These are phyloP conservation scores for Pugionium dolabratum DNA, from an alignment of 345 rosid species.

Conservation along the genomic window DNA sequence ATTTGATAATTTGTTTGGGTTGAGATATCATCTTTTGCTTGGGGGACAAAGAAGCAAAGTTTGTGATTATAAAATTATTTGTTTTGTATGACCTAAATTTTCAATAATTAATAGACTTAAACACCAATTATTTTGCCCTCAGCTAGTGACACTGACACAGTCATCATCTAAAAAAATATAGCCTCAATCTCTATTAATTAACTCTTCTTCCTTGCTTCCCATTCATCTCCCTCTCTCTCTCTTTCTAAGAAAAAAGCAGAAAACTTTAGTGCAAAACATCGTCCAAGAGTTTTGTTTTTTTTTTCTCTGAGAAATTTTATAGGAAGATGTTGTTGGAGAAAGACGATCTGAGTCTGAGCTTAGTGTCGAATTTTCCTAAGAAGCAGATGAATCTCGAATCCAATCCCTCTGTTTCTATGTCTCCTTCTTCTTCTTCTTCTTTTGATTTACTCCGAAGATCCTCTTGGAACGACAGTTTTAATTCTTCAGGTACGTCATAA, in stretches of 20 bases:
- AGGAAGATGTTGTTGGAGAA: constrained; percentile 58
- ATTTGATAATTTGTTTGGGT: constrained; percentile 12
- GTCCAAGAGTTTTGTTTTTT: background rate
- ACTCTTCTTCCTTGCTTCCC: constrained; percentile 26
- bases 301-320: constrained; percentile 2
- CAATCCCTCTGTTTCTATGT: constrained; percentile 43
- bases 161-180: background rate
- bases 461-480: constrained; percentile 57
- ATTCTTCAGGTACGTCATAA: constrained; percentile 50
- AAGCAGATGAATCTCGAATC: constrained; percentile 63
- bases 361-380: constrained; percentile 66
- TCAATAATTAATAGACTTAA: constrained; percentile 16
- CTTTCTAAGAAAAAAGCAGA: constrained; percentile 19
- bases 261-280: constrained; percentile 19
- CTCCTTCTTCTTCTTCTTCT: constrained; percentile 46
- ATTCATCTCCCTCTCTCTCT: constrained; percentile 28
- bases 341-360: constrained; percentile 83
- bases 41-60: constrained; percentile 42
- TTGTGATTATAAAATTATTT: constrained; percentile 38
- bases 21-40: background rate
- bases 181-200: constrained; percentile 47
- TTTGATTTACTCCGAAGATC: constrained; percentile 47
- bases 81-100: background rate
- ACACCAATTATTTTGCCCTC: constrained; percentile 24
- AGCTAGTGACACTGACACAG: constrained; percentile 33